Conservation (phyloP, 352 stramenopile genomes). For the Pythium brachiatum region DNA sequence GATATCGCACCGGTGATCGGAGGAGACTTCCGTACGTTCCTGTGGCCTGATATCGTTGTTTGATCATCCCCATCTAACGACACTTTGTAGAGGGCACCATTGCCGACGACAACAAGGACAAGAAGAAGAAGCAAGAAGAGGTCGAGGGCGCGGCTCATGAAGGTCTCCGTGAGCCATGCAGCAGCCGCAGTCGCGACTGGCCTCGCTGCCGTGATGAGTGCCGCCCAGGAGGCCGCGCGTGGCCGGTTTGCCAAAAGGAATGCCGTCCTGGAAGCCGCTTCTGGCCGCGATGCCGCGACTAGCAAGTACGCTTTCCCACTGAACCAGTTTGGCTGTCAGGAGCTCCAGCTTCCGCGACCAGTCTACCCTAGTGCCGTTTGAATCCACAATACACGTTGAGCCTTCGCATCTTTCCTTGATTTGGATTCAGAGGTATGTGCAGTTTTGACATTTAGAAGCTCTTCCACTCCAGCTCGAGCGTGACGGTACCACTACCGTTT, state of each 20-base stretch:
- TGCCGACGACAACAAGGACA: not conserved
- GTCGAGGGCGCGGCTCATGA: not conserved
- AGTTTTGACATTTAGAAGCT: constrained; percentile 26
- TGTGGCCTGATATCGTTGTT: not conserved
- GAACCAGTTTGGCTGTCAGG: not conserved
- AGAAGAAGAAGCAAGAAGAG: not conserved
- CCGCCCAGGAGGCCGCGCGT: constrained; percentile 9
- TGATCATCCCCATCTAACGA: too few species aligned
- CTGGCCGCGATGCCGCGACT: constrained; percentile 20
- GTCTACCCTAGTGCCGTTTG: constrained; percentile 7
- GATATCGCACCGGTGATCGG: not conserved
- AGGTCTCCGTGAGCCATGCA: not conserved
- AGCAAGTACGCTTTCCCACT: not conserved
- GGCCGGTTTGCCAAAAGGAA: constrained; percentile 9
- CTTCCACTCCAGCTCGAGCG: constrained; percentile 43
- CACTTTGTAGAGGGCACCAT: not conserved
- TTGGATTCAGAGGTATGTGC: too few species aligned
- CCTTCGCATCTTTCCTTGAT: not conserved
- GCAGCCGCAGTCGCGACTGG: constrained; percentile 1
- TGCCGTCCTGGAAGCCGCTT: constrained; percentile 13
- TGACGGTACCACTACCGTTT: constrained; percentile 36
- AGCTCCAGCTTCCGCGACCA: too few species aligned
- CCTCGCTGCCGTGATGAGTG: constrained; percentile 16
- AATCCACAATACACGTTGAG: constrained; percentile 4
- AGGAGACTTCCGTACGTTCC: not conserved